phyloP scores from a whole-genome alignment of 768 basidiomycete species.

The Myochromella boudieri region DNA sequence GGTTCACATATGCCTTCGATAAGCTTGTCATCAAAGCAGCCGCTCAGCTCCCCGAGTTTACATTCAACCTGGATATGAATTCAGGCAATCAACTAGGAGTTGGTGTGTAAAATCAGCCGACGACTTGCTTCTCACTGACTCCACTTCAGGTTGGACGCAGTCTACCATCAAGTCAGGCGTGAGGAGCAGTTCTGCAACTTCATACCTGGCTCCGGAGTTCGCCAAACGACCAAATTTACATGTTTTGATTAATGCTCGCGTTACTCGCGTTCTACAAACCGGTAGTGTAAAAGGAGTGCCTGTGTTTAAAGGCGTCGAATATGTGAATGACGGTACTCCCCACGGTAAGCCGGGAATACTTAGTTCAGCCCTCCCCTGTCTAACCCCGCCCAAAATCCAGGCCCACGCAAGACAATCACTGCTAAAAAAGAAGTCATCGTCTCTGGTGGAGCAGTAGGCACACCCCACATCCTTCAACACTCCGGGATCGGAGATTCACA shows the following conservation, averaged over 20 bases:
- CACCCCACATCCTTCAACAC: constrained; percentile 26
- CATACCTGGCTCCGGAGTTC: constrained; percentile 25
- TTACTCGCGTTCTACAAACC: constrained; percentile 24
- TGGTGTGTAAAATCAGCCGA: constrained; percentile 11
- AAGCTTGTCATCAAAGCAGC: constrained; percentile 27
- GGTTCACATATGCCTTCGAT: constrained; percentile 24
- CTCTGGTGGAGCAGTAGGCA: constrained; percentile 29
- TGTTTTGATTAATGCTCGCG: constrained; percentile 28
- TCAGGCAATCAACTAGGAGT: constrained; percentile 24
- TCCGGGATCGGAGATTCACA: constrained; percentile 28
- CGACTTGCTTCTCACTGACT: not conserved
- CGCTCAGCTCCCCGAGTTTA: constrained; percentile 22
- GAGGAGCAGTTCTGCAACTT: constrained; percentile 30
- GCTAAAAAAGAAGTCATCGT: constrained; percentile 33
- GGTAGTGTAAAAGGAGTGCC: constrained; percentile 11
- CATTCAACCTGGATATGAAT: constrained; percentile 25
- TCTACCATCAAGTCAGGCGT: constrained; percentile 23
- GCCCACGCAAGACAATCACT: constrained; percentile 13
- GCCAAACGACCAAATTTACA: constrained; percentile 27
- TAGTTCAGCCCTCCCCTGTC: not conserved
- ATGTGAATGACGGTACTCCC: constrained; percentile 6
- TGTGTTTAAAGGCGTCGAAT: constrained; percentile 25
- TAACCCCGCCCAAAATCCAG: not conserved
- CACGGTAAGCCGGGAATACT: not conserved
- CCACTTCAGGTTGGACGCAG: constrained; percentile 23